Evolutionary conservation across 768 basidiomycete species (phyloP).

Genomic region (Russula earlei): DNA sequence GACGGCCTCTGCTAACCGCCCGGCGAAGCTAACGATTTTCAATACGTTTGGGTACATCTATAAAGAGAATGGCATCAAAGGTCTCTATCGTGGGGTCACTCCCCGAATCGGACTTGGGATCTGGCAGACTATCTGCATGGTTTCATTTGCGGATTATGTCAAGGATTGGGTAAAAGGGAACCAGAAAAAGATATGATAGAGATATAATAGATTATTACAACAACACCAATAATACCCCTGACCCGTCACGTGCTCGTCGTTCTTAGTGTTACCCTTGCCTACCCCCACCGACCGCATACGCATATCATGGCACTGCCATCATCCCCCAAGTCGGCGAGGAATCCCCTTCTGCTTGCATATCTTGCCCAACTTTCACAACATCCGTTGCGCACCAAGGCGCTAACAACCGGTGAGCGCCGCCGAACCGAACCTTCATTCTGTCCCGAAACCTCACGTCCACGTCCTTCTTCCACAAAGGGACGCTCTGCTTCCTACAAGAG

Average conservation of each 20-base stretch:
- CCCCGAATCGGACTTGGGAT: slow-evolving; percentile 93
- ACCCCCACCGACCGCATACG: background rate
- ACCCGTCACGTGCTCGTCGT: background rate
- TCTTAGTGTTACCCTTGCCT: background rate
- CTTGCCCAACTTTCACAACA: slow-evolving; percentile 54
- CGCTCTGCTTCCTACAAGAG: slow-evolving; percentile 55
- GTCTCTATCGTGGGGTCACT: slow-evolving; percentile 94
- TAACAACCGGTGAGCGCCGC: slow-evolving; percentile 51
- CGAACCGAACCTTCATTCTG: background rate
- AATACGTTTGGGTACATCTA: slow-evolving; percentile 94
- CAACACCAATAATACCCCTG: slow-evolving; percentile 5
- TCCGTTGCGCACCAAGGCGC: slow-evolving; percentile 72
- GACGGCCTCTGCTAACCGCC: slow-evolving; percentile 62
- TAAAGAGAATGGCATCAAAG: slow-evolving; percentile 91
- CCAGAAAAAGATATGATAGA: background rate
- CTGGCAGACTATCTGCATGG: slow-evolving; percentile 99
- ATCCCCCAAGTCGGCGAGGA: slow-evolving; percentile 21
- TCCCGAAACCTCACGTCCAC: background rate
- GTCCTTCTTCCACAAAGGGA: slow-evolving; percentile 20
- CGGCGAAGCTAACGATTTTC: slow-evolving; percentile 83
- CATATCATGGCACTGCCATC: slow-evolving; percentile 18
- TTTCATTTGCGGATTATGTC: slow-evolving; percentile 94
- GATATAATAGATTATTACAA: slow-evolving; percentile 3
- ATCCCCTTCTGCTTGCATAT: slow-evolving; percentile 58
- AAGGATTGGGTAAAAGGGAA: slow-evolving; percentile 62